A percentile compares a stretch with the other conserved stretches of the same genome.
These are phyloP conservation scores for Venturia oleaginea DNA, from an alignment of 2,329 filamentous ascomycete species.

Conservation along the genomic window DNA sequence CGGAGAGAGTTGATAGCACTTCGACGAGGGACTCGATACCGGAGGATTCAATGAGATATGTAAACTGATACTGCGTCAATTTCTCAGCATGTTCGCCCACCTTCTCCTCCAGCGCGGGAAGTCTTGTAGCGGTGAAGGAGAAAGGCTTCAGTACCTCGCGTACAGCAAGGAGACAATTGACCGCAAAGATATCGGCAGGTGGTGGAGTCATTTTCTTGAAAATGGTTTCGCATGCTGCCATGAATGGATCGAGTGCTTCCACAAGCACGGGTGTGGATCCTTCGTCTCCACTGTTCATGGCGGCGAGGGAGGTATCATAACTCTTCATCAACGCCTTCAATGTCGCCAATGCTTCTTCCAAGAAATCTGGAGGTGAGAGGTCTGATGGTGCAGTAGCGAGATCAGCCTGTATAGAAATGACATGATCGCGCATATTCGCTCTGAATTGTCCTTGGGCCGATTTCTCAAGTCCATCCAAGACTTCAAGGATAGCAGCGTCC, in stretches of 20 bases:
- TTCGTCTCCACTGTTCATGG: conserved; percentile 45
- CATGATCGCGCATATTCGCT: conserved; percentile 69
- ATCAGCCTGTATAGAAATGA: conserved; percentile 64
- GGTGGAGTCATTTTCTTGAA: conserved; percentile 51
- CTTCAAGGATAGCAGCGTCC: conserved; percentile 58
- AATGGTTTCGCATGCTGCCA: conserved; percentile 64
- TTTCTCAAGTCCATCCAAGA: conserved; percentile 59
- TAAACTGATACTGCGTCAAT: conserved; percentile 59
- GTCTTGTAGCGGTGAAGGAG: conserved; percentile 51
- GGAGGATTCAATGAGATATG: conserved; percentile 65
- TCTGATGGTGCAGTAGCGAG: conserved; percentile 62
- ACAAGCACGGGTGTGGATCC: conserved; percentile 67
- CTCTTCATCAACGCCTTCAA: conserved; percentile 73
- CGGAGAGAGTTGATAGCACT: conserved; percentile 35
- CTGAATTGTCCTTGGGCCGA: conserved; percentile 78
- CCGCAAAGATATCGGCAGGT: conserved; percentile 56
- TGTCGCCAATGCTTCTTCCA: conserved; percentile 70
- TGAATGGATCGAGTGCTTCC: conserved; percentile 78
- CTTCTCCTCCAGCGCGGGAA: conserved; percentile 50
- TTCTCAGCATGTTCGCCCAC: conserved; percentile 47
- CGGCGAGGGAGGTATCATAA: conserved; percentile 70
- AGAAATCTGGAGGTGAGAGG: conserved; percentile 68
- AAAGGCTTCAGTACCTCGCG: conserved; percentile 48
- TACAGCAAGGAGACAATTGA: conserved; percentile 61
- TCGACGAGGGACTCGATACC: conserved; percentile 58